Percentiles rank a stretch among this genome's conserved stretches.
These are phyloP conservation scores for Rhypophila decipiens DNA, from an alignment of 495 filamentous ascomycete genomes.

Conservation along the genomic window DNA sequence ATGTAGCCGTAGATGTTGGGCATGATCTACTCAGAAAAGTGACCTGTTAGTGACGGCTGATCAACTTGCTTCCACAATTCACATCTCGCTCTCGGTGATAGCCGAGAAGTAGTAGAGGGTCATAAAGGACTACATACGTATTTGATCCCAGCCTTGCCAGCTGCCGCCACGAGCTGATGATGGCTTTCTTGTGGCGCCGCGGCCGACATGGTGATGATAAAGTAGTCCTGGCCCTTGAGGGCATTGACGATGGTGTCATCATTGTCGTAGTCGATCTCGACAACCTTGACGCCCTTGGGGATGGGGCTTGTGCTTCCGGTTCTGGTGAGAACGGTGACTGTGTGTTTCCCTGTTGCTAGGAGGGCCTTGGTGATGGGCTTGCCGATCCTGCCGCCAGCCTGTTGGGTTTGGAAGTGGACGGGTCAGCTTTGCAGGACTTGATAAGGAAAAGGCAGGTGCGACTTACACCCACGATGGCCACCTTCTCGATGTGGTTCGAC, in stretches of 20 bases:
- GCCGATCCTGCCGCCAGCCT: slow-evolving; percentile 57
- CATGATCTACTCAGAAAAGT: no score
- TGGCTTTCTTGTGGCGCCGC: slow-evolving; percentile 26
- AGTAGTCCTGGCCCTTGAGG: slow-evolving; percentile 45
- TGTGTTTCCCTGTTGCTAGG: slow-evolving; percentile 45
- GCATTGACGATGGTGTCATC: slow-evolving; percentile 30
- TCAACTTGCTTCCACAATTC: no score
- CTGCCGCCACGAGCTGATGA: slow-evolving; percentile 48
- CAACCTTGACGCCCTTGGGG: slow-evolving; percentile 33
- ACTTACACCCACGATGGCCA: slow-evolving; percentile 44
- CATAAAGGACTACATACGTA: no score
- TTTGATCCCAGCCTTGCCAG: slow-evolving; percentile 51
- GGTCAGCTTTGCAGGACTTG: neutral
- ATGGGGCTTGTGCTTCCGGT: slow-evolving; percentile 27
- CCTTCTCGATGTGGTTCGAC: slow-evolving; percentile 32
- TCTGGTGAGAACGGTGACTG: slow-evolving; percentile 51
- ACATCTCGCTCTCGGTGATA: no score
- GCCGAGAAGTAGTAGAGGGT: no score
- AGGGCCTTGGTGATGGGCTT: slow-evolving; percentile 45
- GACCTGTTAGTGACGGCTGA: no score
- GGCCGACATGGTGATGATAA: slow-evolving; percentile 54
- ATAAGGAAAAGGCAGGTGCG: neutral
- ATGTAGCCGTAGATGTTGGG: slow-evolving; percentile 50
- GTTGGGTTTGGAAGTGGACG: neutral
- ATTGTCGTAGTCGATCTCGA: slow-evolving; percentile 31